phyloP scores from a whole-genome alignment of 306 rosid species.

The Trichosanthes cucumerina region DNA sequence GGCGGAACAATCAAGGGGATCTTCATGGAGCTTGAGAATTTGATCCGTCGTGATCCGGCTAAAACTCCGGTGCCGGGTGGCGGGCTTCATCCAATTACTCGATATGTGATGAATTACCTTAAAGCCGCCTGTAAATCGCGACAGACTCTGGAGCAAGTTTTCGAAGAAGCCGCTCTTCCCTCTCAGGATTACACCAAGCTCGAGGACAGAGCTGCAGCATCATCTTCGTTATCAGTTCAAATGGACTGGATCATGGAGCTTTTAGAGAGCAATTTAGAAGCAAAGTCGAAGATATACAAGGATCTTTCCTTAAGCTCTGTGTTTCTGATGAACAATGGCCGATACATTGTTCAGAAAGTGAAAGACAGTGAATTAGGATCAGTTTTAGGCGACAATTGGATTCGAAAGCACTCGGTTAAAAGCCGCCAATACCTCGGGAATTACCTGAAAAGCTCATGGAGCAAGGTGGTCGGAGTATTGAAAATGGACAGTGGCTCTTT shows the following conservation, averaged over 20 bases:
- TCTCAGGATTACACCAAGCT: conserved; percentile 37
- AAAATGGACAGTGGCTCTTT: conserved; percentile 48
- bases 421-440: conserved; percentile 48
- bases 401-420: conserved; percentile 65
- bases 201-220: conserved; percentile 39
- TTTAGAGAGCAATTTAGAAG: conserved; percentile 75
- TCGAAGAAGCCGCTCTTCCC: conserved; percentile 50
- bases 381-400: conserved; percentile 82
- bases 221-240: conserved; percentile 56
- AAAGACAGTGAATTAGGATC: conserved; percentile 64
- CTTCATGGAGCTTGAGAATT: conserved; percentile 91
- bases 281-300: conserved; percentile 71
- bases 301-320: conserved; percentile 56
- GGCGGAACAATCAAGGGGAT: conserved; percentile 81
- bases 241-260: conserved; percentile 92
- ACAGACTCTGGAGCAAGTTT: conserved; percentile 62
- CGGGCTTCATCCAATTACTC: conserved; percentile 84
- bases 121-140: conserved; percentile 75
- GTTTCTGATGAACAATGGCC: conserved; percentile 85
- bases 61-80: conserved; percentile 78
- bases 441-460: conserved; percentile 85
- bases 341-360: conserved; percentile 75
- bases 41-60: conserved; percentile 78
- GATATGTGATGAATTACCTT: conserved; percentile 93
- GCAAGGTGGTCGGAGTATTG: conserved; percentile 41